Conservation (phyloP, 1,139 yeast species). For the Taphrina flavorubra region DNA sequence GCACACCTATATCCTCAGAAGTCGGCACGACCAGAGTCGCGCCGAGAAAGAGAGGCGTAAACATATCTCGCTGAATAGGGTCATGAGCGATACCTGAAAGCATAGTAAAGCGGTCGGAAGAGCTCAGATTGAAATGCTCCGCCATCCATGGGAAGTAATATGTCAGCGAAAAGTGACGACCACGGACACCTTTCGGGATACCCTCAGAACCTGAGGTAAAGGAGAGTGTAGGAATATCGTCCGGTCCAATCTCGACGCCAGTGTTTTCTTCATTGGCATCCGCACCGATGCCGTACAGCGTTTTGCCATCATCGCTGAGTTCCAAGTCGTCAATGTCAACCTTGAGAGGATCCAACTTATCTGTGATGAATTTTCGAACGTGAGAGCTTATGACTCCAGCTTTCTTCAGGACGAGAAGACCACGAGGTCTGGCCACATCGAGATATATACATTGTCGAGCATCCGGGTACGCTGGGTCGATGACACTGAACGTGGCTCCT, state of each 20-base stretch:
- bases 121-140: constrained; percentile 73
- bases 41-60: constrained; percentile 94
- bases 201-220: constrained; percentile 99
- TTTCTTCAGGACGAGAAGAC: constrained; percentile 83
- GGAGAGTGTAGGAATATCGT: constrained; percentile 92
- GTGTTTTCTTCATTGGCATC: constrained; percentile 62
- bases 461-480: constrained; percentile 98
- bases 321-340: constrained; percentile 78
- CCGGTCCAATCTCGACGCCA: constrained; percentile 97
- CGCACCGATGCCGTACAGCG: constrained; percentile 64
- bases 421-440: constrained; percentile 90
- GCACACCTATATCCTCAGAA: constrained; percentile 96
- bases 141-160: constrained; percentile 99
- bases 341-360: constrained; percentile 68
- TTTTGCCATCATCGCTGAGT: constrained; percentile 71
- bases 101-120: constrained; percentile 91
- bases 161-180: constrained; percentile 94
- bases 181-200: constrained; percentile 96
- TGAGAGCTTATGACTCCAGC: constrained; percentile 81
- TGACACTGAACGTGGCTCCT: constrained; percentile 97
- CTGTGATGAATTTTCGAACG: constrained; percentile 75
- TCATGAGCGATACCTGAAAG: constrained; percentile 98
- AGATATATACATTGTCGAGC: constrained; percentile 93
- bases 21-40: constrained; percentile 93
- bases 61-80: constrained; percentile 98